phyloP scores from a whole-genome alignment of 176 grass and related monocot genomes.

The barley (Hordeum vulgare) region MorexV3_pseudomolecules_assembly NC_058522.1:2132621-2133120 shows the following conservation, averaged over 20 bases:
- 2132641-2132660: conserved; percentile 66
- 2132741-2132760: conserved; percentile 26
- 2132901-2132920: conserved; percentile 75
- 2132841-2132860: conserved; percentile 70
- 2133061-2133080: conserved; percentile 27
- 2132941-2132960: conserved; percentile 57
- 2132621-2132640: conserved; percentile 60
- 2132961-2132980: conserved; percentile 89
- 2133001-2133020: conserved; percentile 61
- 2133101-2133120: conserved; percentile 64
- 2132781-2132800: neutral
- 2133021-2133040: conserved; percentile 31
- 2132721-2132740: conserved; percentile 56
- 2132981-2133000: conserved; percentile 49
- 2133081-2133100: conserved; percentile 50
- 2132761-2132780: neutral
- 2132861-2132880: conserved; percentile 76
- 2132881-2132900: conserved; percentile 61
- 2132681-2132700: neutral
- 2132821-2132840: conserved; percentile 36
- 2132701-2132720: conserved; percentile 62
- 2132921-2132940: conserved; percentile 62
- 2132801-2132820: neutral
- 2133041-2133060: conserved; percentile 35
- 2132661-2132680: conserved; percentile 35